Evolutionary conservation across 164 flowering plant genomes (phyloP).

Genomic region (Magnolia changhungtana): DNA sequence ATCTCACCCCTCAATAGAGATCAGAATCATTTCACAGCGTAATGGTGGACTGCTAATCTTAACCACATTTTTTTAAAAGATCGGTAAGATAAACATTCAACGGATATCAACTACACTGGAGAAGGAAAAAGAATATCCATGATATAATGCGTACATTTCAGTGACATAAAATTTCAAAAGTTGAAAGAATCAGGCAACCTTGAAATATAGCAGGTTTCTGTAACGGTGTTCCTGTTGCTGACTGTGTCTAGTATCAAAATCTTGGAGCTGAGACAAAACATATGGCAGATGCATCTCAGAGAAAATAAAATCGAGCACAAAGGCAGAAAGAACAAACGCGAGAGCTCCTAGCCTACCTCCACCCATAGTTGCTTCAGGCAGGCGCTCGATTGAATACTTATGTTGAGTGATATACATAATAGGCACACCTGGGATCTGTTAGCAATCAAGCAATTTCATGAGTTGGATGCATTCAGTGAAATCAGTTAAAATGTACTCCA

Average conservation of each 20-base stretch:
- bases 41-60: not conserved
- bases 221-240: not conserved
- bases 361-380: slow-evolving; percentile 97
- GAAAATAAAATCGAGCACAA: not conserved
- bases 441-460: slow-evolving; percentile 2
- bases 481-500: not conserved
- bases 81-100: not conserved
- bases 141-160: not conserved
- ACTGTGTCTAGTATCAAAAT: slow-evolving; percentile 26
- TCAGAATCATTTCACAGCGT: not conserved
- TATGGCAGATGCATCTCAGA: not conserved
- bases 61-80: not conserved
- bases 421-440: slow-evolving; percentile 92
- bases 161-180: not conserved
- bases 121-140: not conserved
- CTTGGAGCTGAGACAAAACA: slow-evolving; percentile 60
- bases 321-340: not conserved
- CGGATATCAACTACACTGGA: not conserved
- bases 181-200: not conserved
- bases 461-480: not conserved
- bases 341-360: slow-evolving; percentile 57
- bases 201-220: not conserved
- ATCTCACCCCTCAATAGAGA: not conserved
- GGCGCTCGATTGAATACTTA: slow-evolving; percentile 83
- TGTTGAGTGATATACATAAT: slow-evolving; percentile 91